Evolutionary conservation across 805 yeast species (phyloP), one percentile per base, ranked within the genome.

Genomic region (Candida odintsovae): DNA sequence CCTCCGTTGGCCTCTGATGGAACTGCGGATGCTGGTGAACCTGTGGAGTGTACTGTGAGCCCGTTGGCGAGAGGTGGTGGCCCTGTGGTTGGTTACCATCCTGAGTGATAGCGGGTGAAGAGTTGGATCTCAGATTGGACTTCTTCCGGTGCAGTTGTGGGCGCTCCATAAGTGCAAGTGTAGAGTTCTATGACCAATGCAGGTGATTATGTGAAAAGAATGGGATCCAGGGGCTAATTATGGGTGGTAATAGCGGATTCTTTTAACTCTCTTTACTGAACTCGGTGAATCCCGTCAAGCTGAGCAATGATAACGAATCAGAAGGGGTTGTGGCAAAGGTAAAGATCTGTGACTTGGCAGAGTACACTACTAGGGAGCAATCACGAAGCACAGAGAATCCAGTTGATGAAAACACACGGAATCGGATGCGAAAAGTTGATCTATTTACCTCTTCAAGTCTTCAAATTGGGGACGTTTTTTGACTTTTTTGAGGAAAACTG

Each of bases 1-100:
- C 39, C 16, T 47, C 53, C 7, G 21, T 21, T 1, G 50, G 47
- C 10, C 36, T 29, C 33, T 36, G 48, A 4, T 36, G 35, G 21
- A n/a, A 38, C 19, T 43, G 47, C 1, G 41, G 42, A 13, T 37
- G 40, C 12, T 45, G 44, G 7, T 41, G 46, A 28, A 11, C 12
- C 36, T 33, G 36, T 16, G 36, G 12, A 16, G 20, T 33, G 20
- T 33, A 33, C 20, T 33, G 36, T 7, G 36, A 33, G 36, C 36
- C 13, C 15, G 36, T 33, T 16, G 36, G 36, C 11, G 36, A 33
- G 13, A 9, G 36, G 13, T 33, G 36, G 12, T 33, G 36, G 20
- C 12, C 12, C 36, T 33, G 36, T 33, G 43, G 36, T 4, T 37
- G 51, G 4, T 39, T 16, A 12, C 13, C 36, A 33, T 33, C 36